A percentile compares a stretch with the other conserved stretches of the same genome.
Conservation (phyloP, 1,139 yeast species). For the Hyphopichia burtonii region DNA sequence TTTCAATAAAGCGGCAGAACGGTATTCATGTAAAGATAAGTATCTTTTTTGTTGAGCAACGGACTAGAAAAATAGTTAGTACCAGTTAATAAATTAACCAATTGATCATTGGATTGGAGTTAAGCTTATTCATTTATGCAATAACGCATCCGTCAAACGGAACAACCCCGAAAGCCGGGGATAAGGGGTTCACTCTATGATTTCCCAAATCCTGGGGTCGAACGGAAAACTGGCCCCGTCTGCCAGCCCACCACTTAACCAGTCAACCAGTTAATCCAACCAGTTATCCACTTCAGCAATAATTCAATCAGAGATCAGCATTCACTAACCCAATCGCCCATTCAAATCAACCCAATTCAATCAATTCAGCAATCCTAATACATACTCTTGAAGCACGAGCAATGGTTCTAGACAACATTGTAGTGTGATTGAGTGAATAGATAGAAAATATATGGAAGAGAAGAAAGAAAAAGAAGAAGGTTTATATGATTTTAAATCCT, state of each 20-base stretch:
- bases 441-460: not conserved
- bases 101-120: no score
- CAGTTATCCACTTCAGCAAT: no score
- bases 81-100: not conserved
- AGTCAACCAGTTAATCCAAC: no score
- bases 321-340: no score
- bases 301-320: no score
- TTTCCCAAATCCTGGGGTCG: no score
- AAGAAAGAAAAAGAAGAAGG: not conserved
- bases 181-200: not conserved
- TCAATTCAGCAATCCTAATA: slow-evolving; percentile 7
- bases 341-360: no score
- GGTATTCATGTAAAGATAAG: slow-evolving; percentile 91
- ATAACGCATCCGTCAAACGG: not conserved
- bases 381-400: slow-evolving; percentile 48
- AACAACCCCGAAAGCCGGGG: not conserved
- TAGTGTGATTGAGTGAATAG: slow-evolving; percentile 5
- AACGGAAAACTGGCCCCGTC: no score
- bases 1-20: slow-evolving; percentile 86
- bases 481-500: not conserved
- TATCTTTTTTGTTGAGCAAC: slow-evolving; percentile 51
- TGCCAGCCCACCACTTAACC: no score
- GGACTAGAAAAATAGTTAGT: slow-evolving; percentile 10
- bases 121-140: not conserved
- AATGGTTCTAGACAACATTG: slow-evolving; percentile 42